Evolutionary conservation across 305 asterid genomes (phyloP), one percentile per base, ranked within the genome.

Genomic region (Plantago lanceolata): DNA sequence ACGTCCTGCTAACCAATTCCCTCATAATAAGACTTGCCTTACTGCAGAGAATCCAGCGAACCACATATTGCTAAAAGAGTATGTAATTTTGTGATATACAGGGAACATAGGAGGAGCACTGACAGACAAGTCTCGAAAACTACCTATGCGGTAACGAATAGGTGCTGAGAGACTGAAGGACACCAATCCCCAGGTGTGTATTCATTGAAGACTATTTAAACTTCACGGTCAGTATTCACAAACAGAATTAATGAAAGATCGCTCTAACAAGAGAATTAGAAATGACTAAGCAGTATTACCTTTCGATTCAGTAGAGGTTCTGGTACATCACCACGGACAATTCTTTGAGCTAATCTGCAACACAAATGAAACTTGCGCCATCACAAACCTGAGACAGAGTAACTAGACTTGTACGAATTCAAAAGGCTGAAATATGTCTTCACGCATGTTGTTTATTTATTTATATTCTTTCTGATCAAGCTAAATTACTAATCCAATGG

Each of bases 251-350:
- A 24, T 24, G 17, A 55, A 5, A 55, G 8, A 29, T 50, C 31
- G 35, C 48, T 37, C 45, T 37, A 40, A 24, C 37, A n/a, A 54
- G 2, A 28, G 54, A 45, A 54, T 49, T 16, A 21, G 26, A 4
- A 19, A 60, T 26, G 26, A 58, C 20, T 52, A 57, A 60, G 37
- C n/a, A 48, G 43, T 61, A 67, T 67, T 65, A 88, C 96, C 94
- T 88, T 88, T 33, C 94, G 89, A 73, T 88, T 82, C 45, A 85
- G 72, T 66, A 88, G 78, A 67, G 94, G 91, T 71, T 88, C 91
- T 59, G 94, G 94, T 71, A 88, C 96, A 80, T 88, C 96, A 44
- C 96, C 94, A 49, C 87, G 86, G 43, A 85, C 81, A 66, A 88
- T 88, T 78, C 96, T 75, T 68, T 85, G 96, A 78, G 96, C 96